A percentile compares a stretch with the other conserved stretches of the same genome.
Evolutionary conservation across 306 rosid species (phyloP).

Genomic region (Cicer yamashitae): DNA sequence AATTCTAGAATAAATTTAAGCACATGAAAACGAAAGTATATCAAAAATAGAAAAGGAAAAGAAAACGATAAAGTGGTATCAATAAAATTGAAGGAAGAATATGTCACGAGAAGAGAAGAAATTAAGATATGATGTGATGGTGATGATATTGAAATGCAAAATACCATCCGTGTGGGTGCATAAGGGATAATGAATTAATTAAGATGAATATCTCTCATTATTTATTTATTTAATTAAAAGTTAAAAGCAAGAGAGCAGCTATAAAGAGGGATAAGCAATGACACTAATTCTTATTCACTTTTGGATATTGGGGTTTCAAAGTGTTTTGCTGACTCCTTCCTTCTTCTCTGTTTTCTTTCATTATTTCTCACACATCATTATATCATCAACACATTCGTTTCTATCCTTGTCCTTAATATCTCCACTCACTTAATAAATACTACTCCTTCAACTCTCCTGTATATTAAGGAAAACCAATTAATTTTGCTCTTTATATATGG

Average conservation of each 20-base stretch:
- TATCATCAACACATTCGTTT: too few species aligned
- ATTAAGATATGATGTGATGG: not conserved
- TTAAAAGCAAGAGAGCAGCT: not conserved
- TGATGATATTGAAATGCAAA: not conserved
- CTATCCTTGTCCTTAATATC: too few species aligned
- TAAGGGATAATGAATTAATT: not conserved
- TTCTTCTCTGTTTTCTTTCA: too few species aligned
- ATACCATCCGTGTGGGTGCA: not conserved
- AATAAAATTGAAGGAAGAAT: not conserved
- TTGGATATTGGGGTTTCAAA: too few species aligned
- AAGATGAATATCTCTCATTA: not conserved
- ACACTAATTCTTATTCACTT: not conserved
- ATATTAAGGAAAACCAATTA: not conserved
- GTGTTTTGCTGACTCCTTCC: too few species aligned
- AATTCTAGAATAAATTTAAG: not conserved
- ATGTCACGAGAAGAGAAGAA: not conserved
- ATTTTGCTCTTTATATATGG: conserved; percentile 48
- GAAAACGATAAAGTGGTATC: not conserved
- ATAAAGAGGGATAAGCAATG: conserved; percentile 29
- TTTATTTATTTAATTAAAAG: not conserved
- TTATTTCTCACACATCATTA: too few species aligned
- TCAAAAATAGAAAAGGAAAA: not conserved
- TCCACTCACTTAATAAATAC: too few species aligned
- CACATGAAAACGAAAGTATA: conserved; percentile 3
- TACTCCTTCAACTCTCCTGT: too few species aligned